phyloP scores from a whole-genome alignment of 2,329 filamentous ascomycete species.

The Blastomyces gilchristii region DNA sequence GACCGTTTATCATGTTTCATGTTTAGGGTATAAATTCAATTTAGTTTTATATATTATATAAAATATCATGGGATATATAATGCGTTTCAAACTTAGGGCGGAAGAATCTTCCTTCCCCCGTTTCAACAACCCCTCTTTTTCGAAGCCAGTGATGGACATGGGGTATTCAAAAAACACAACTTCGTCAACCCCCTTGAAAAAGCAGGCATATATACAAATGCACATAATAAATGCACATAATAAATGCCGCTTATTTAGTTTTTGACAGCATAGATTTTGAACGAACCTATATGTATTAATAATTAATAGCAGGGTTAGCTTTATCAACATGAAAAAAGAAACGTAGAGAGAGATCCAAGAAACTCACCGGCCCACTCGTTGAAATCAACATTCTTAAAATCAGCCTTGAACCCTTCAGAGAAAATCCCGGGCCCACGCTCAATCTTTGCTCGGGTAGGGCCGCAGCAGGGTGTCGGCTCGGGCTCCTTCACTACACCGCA shows the following conservation, averaged over 20 bases:
- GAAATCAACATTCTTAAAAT: conserved; percentile 30
- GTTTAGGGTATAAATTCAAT: too few relatives aligned
- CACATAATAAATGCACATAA: background rate
- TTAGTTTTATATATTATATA: too few relatives aligned
- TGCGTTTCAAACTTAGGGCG: too few relatives aligned
- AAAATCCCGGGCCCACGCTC: background rate
- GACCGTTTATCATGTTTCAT: too few relatives aligned
- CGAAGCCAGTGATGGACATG: too few relatives aligned
- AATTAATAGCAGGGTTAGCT: conserved; percentile 5
- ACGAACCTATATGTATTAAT: conserved; percentile 30
- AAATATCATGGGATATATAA: too few relatives aligned
- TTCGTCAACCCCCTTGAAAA: background rate
- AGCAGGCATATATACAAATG: background rate
- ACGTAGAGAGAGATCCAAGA: background rate
- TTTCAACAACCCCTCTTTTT: too few relatives aligned
- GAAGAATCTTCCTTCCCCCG: too few relatives aligned
- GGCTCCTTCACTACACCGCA: conserved; percentile 8
- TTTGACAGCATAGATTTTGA: conserved; percentile 44
- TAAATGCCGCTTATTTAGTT: conserved; percentile 27
- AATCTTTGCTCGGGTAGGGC: background rate
- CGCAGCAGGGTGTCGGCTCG: background rate
- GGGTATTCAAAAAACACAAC: background rate
- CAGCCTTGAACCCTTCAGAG: conserved; percentile 3
- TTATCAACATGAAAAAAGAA: conserved; percentile 4
- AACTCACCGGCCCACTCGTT: conserved; percentile 45